Conservation (phyloP, 1,284 basidiomycete species). For the Entoloma clypeatum region DNA sequence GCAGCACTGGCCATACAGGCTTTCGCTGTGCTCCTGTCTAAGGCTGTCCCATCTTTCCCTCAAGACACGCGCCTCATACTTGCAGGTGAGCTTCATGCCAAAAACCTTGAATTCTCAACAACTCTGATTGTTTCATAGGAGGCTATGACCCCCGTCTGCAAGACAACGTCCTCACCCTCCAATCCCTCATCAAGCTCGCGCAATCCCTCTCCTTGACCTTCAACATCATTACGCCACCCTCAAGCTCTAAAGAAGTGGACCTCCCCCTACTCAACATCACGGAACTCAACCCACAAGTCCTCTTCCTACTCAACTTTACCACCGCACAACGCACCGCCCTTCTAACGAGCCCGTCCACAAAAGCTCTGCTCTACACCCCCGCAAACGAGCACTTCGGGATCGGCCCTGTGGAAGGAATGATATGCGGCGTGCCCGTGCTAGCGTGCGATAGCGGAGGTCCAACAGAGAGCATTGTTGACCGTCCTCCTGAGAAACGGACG, state of each 20-base stretch:
- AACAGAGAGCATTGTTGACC: slow-evolving; percentile 77
- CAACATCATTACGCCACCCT: slow-evolving; percentile 45
- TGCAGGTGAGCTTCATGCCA: slow-evolving; percentile 50
- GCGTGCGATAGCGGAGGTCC: slow-evolving; percentile 91
- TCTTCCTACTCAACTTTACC: slow-evolving; percentile 87
- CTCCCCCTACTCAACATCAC: slow-evolving; percentile 38
- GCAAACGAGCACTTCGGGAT: slow-evolving; percentile 97
- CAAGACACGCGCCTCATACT: slow-evolving; percentile 61
- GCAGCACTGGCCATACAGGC: slow-evolving; percentile 76
- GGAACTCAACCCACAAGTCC: slow-evolving; percentile 50
- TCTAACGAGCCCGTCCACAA: slow-evolving; percentile 60
- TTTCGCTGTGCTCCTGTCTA: slow-evolving; percentile 52
- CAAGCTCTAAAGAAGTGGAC: slow-evolving; percentile 21
- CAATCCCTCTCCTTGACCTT: slow-evolving; percentile 49
- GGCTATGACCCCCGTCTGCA: slow-evolving; percentile 55
- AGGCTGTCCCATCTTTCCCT: slow-evolving; percentile 17
- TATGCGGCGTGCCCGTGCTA: slow-evolving; percentile 85
- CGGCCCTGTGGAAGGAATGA: slow-evolving; percentile 94
- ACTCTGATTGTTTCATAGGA: slow-evolving; percentile 28
- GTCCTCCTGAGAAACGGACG: slow-evolving; percentile 37
- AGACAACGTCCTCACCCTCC: slow-evolving; percentile 39
- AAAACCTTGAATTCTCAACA: background rate
- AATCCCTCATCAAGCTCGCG: slow-evolving; percentile 52
- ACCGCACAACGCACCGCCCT: slow-evolving; percentile 76
- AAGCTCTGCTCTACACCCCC: slow-evolving; percentile 88